Evolutionary conservation across 805 yeast species (phyloP), one percentile per base, ranked within the genome.

Genomic region (Saccharomycopsis lassenensis): DNA sequence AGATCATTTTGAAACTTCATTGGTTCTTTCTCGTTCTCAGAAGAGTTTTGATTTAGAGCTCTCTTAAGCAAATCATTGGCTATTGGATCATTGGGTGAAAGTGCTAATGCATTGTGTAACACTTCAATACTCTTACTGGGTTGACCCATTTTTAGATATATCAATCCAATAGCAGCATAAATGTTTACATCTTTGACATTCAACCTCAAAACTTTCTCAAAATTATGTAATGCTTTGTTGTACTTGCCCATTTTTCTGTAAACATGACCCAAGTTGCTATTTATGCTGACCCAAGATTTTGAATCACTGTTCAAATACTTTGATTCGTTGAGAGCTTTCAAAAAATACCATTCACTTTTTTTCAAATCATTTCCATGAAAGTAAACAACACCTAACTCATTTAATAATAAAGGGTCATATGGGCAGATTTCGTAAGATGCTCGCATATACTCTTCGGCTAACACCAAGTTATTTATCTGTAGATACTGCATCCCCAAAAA

Each of bases 401-500:
- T 91, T 43, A 91, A 63, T 29, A 91, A 58, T 33, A 89, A 58
- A 3, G 99, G 97, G 55, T 91, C 98, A 3, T 72, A 64, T 16
- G 81, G 76, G 55, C 95, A 87, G 2, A 86, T 72, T 15, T 74
- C 73, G 48, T 73, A 77, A 1, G 96, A 71, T 3, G 87, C 70
- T 39, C 65, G 59, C 20, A 91, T 66, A 51, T 87, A 91, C 54
- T 89, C 96, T 48, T 82, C 87, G 0, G 97, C 85, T 37, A 91
- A 61, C 4, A 77, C 69, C 31, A 82, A 63, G 47, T 87, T 86
- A 53, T 77, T 79, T 76, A 89, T 80, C 41, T 84, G 86, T 48
- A 86, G 60, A 55, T 91, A 89, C 60, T 91, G 97, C 95, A 91
- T 91, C 1, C 98, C 99, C 26, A 91, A 63, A 49, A 83, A 89